Conservation (phyloP, 176 grass and related monocot genomes). For the Triticum turgidum region DNA sequence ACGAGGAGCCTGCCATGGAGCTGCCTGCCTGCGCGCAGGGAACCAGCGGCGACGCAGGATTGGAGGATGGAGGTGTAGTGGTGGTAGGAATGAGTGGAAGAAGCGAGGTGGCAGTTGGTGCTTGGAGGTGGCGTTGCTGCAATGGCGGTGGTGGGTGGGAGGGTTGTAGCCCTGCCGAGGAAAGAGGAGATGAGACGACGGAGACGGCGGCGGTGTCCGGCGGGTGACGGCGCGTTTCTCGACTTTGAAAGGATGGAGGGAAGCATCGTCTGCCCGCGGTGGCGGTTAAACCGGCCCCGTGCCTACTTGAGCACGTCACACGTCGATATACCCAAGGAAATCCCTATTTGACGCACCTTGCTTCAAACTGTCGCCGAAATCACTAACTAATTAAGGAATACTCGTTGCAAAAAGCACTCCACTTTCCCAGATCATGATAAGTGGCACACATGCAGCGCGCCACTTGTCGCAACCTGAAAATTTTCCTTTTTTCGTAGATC, state of each 20-base stretch:
- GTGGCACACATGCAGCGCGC: too few species aligned
- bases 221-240: background rate
- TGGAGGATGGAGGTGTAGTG: conserved; percentile 44
- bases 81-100: conserved; percentile 18
- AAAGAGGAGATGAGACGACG: background rate
- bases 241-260: conserved; percentile 15
- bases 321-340: too few species aligned
- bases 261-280: conserved; percentile 11
- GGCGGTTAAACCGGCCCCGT: background rate
- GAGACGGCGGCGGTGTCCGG: conserved; percentile 1
- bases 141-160: background rate
- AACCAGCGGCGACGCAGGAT: conserved; percentile 39
- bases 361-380: too few species aligned
- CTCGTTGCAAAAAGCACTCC: too few species aligned
- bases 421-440: too few species aligned
- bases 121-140: background rate
- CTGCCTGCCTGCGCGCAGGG: conserved; percentile 38
- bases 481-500: too few species aligned
- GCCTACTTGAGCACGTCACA: too few species aligned
- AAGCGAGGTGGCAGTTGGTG: background rate
- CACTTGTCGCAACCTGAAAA: too few species aligned
- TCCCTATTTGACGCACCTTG: too few species aligned
- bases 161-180: background rate
- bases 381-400: too few species aligned
- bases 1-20: conserved; percentile 64